Percentiles rank a stretch among this genome's conserved stretches.
Conservation (phyloP, 257 asterid species). For the Gynochthodes officinalis region DNA sequence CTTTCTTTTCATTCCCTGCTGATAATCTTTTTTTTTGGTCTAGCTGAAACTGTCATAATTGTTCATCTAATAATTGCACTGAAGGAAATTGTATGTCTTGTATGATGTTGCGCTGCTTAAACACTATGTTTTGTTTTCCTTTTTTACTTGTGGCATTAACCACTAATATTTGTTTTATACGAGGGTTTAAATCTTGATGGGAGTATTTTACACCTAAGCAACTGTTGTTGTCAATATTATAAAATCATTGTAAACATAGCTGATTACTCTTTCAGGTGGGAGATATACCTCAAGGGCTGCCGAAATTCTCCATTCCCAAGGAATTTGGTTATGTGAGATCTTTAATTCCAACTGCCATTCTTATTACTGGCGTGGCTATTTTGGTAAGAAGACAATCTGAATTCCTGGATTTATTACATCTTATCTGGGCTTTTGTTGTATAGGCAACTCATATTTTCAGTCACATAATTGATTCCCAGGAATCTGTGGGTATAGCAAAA, state of each 20-base stretch:
- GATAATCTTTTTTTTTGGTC: neutral
- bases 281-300: constrained; percentile 96
- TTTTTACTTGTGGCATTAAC: neutral
- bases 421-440: constrained; percentile 12
- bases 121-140: neutral
- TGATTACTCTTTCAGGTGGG: constrained; percentile 62
- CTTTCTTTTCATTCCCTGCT: neutral
- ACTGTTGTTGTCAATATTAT: neutral
- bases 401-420: constrained; percentile 15
- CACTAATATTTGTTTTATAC: neutral
- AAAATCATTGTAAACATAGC: neutral
- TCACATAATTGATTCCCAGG: constrained; percentile 44
- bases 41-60: neutral
- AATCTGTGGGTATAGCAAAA: constrained; percentile 98
- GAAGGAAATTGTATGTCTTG: neutral
- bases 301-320: constrained; percentile 85
- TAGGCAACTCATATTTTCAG: constrained; percentile 4
- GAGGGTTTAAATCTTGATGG: constrained; percentile 11
- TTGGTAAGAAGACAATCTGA: constrained; percentile 54
- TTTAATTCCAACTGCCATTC: constrained; percentile 84
- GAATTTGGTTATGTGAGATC: constrained; percentile 57
- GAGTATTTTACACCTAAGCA: neutral
- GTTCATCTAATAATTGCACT: neutral
- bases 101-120: neutral
- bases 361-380: constrained; percentile 98